A percentile compares a stretch with the other conserved stretches of the same genome.
Evolutionary conservation across 805 yeast genomes (phyloP).

Genomic region (Saccharomyces kudriavzevii): DNA sequence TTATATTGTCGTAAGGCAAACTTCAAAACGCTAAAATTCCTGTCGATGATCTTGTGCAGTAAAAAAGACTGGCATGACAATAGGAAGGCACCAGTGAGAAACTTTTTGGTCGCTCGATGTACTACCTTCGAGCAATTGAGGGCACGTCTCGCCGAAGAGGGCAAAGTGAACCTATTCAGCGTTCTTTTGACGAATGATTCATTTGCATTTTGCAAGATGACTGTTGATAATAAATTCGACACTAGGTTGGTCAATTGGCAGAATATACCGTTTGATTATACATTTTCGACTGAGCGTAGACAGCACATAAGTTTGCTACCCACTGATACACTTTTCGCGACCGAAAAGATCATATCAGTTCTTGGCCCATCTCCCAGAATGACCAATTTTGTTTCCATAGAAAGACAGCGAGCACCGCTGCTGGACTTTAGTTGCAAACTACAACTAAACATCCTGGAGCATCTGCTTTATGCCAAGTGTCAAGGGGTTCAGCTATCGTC

Average conservation of each 20-base stretch:
- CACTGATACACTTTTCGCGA: background rate
- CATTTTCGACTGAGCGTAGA: background rate
- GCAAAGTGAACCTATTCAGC: background rate
- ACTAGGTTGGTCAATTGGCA: background rate
- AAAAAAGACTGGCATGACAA: background rate
- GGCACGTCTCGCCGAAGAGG: background rate
- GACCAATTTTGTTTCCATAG: background rate
- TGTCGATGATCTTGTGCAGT: background rate
- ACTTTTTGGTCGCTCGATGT: background rate
- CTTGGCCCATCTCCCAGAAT: background rate
- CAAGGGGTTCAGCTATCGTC: background rate
- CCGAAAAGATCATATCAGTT: background rate
- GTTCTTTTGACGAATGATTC: background rate
- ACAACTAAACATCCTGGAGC: background rate
- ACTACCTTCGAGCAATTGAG: background rate
- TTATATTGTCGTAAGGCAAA: background rate
- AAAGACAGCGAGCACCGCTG: background rate
- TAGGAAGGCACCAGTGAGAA: background rate
- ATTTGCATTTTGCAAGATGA: background rate
- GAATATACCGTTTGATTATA: background rate
- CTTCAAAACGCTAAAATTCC: background rate
- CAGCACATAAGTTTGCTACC: background rate
- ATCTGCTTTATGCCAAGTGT: background rate
- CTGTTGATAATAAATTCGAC: background rate
- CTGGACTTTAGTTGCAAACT: background rate